phyloP scores from a whole-genome alignment of 805 yeast species.

The Henningerozyma blattae region DNA sequence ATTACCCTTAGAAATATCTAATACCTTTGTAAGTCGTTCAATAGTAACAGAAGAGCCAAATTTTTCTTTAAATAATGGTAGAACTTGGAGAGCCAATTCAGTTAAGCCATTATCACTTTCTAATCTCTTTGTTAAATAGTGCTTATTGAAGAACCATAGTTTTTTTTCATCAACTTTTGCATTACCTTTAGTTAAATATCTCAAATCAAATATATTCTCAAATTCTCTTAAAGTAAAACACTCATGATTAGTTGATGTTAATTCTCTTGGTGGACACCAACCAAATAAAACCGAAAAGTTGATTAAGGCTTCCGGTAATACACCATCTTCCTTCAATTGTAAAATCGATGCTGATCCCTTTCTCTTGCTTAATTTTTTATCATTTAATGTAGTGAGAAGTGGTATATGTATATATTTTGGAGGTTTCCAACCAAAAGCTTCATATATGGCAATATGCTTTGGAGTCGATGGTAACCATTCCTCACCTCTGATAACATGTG shows the following conservation, averaged over 20 bases:
- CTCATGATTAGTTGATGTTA: conserved; percentile 40
- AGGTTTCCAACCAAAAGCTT: conserved; percentile 74
- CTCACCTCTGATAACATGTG: conserved; percentile 94
- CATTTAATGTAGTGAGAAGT: conserved; percentile 54
- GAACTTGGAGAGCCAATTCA: conserved; percentile 26
- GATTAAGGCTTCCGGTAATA: conserved; percentile 75
- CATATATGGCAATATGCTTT: conserved; percentile 77
- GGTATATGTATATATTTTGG: conserved; percentile 90
- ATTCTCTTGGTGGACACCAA: conserved; percentile 72
- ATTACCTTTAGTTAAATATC: conserved; percentile 80
- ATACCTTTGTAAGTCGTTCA: conserved; percentile 28
- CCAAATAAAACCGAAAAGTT: conserved; percentile 88
- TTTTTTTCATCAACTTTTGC: conserved; percentile 81
- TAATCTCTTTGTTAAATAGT: conserved; percentile 40
- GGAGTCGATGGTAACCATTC: conserved; percentile 98
- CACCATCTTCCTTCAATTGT: conserved; percentile 45
- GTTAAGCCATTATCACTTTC: conserved; percentile 25
- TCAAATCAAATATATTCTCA: conserved; percentile 44
- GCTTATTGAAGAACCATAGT: conserved; percentile 65
- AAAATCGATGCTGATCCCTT: conserved; percentile 69
- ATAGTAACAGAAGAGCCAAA: conserved; percentile 8
- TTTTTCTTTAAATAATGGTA: conserved; percentile 8
- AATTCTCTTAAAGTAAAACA: conserved; percentile 41
- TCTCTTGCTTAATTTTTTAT: conserved; percentile 77
- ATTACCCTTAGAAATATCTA: conserved; percentile 36